A percentile compares a stretch with the other conserved stretches of the same genome.
phyloP scores from a whole-genome alignment of 257 asterid species.

The Thymus mandschuricus region DNA sequence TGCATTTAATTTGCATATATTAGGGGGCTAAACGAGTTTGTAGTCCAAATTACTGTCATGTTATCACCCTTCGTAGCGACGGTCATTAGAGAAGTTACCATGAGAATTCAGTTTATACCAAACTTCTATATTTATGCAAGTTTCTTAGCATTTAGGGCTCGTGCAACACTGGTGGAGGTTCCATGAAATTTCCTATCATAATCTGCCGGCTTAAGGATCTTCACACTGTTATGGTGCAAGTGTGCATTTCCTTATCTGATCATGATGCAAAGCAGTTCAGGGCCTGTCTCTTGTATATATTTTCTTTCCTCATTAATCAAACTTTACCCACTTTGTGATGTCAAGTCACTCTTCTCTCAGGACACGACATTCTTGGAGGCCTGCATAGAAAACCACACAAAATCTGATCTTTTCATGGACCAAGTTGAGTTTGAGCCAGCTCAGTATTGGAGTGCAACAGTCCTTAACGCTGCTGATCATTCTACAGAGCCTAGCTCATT shows the following conservation, averaged over 20 bases:
- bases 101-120: slow-evolving; percentile 5
- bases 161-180: slow-evolving; percentile 20
- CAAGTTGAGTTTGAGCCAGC: slow-evolving; percentile 99
- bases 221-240: slow-evolving; percentile 27
- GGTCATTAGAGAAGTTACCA: slow-evolving; percentile 23
- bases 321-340: slow-evolving; percentile 33
- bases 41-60: slow-evolving; percentile 18
- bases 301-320: slow-evolving; percentile 12
- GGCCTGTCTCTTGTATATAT: slow-evolving; percentile 23
- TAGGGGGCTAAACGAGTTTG: slow-evolving; percentile 24
- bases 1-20: slow-evolving; percentile 11
- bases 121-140: slow-evolving; percentile 8
- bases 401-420: slow-evolving; percentile 94
- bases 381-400: slow-evolving; percentile 94
- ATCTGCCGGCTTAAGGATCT: slow-evolving; percentile 19
- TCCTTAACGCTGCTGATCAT: slow-evolving; percentile 59
- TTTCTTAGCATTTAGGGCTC: slow-evolving; percentile 19
- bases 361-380: slow-evolving; percentile 90
- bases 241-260: slow-evolving; percentile 29
- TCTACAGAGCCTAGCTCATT: slow-evolving; percentile 44
- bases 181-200: slow-evolving; percentile 3
- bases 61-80: slow-evolving; percentile 20
- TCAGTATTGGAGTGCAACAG: slow-evolving; percentile 80
- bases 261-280: slow-evolving; percentile 18
- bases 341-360: slow-evolving; percentile 53